Evolutionary conservation across 1,284 basidiomycete genomes (phyloP).

Genomic region (Mycena sp.): DNA sequence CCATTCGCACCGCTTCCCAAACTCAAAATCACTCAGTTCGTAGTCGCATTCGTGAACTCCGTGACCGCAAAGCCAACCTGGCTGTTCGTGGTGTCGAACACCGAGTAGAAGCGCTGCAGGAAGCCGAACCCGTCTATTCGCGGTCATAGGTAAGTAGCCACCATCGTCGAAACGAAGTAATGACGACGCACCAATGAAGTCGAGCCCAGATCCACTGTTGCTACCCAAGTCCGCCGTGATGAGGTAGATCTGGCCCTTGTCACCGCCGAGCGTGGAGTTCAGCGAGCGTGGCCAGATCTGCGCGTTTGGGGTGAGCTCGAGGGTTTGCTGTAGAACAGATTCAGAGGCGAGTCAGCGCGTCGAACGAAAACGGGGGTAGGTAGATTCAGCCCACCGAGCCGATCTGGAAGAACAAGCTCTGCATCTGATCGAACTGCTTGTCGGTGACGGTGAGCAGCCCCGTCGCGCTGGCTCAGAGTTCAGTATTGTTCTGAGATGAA

Average conservation of each 20-base stretch:
- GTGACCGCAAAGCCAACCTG: constrained; percentile 52
- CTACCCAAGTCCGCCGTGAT: constrained; percentile 57
- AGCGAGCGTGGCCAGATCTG: constrained; percentile 68
- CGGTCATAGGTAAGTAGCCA: not conserved
- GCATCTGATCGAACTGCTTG: constrained; percentile 20
- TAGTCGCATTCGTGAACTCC: constrained; percentile 44
- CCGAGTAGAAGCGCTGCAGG: constrained; percentile 53
- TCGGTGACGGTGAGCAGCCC: constrained; percentile 29
- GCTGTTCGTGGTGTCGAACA: constrained; percentile 51
- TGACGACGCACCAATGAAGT: constrained; percentile 47
- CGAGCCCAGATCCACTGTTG: constrained; percentile 52
- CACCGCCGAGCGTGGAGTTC: constrained; percentile 61
- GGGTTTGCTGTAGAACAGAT: constrained; percentile 42
- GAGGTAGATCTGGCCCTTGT: constrained; percentile 59
- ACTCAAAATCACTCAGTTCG: not conserved
- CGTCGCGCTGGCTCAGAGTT: constrained; percentile 9
- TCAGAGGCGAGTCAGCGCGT: too few species aligned
- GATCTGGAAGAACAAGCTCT: constrained; percentile 21
- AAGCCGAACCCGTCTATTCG: constrained; percentile 50
- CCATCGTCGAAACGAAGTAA: not conserved
- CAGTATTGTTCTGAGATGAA: too few species aligned
- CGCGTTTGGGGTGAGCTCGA: constrained; percentile 62
- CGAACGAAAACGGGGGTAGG: too few species aligned
- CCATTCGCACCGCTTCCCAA: not conserved
- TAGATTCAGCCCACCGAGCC: constrained; percentile 16